Evolutionary conservation across 148 eudicot species (phyloP), one percentile per base, ranked within the genome.

Genomic region (Camellia japonica): DNA sequence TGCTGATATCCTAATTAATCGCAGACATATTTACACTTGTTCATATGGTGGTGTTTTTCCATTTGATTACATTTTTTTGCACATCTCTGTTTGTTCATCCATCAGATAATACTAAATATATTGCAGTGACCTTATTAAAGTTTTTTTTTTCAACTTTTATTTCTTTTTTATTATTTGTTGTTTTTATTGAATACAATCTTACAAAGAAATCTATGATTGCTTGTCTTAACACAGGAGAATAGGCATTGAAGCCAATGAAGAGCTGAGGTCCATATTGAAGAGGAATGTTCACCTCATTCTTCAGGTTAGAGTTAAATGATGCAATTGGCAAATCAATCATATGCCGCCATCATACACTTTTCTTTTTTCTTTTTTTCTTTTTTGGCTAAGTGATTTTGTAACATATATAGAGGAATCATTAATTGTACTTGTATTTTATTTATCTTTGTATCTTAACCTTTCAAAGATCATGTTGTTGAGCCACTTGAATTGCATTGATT

Each of bases 241-340:
- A 51, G 96, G 95, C 52, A 62, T 91, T 23, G 99, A 93, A 90
- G 99, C 99, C 56, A 95, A 92, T 69, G 97, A 95, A 79, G 97
- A 95, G 88, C 88, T 95, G 42, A 87, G 97, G 60, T 81, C 97
- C 66, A 88, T 95, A 80, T 92, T 90, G 80, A 95, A 95, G 82
- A 90, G 94, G 80, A 74, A 89, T 47, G 97, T 95, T 71, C 99
- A 95, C 87, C 94, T 95, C 64, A 85, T 90, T 64, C 93, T 95
- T 66, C 85, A 83, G 84, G 99, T 95, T 78, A 87, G 87, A 90
- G 85, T 92, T 8, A 92, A 92, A 85, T 87, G 82, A 86, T 55
- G 18, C 68, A 70, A 67, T 43, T 67, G 38, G 77, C 56, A 14
- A 58, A 44, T 77, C 11, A 54, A 55, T 59, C 41, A 55, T 2